A percentile compares a stretch with the other conserved stretches of the same genome.
Evolutionary conservation across 2,329 filamentous ascomycete genomes (phyloP).

Genomic region (Phialophora chinensis): DNA sequence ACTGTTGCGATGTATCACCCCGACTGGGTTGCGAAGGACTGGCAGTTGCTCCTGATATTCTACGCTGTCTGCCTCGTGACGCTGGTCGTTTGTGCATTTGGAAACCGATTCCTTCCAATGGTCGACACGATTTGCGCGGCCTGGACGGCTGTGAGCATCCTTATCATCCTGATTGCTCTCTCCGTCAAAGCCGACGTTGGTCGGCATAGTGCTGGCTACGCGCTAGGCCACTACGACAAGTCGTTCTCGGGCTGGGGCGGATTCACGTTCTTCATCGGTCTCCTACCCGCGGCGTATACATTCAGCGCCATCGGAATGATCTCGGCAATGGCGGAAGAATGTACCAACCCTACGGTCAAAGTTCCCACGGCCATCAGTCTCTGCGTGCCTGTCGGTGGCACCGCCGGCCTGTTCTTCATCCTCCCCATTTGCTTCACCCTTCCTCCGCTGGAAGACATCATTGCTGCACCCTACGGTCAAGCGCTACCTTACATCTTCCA

Average conservation of each 20-base stretch:
- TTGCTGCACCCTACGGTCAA: constrained; percentile 54
- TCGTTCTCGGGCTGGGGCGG: constrained; percentile 63
- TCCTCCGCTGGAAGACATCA: constrained; percentile 54
- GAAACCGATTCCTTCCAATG: constrained; percentile 70
- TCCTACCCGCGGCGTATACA: constrained; percentile 64
- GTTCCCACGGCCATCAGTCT: constrained; percentile 60
- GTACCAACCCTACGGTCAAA: constrained; percentile 58
- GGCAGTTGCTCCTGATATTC: constrained; percentile 75
- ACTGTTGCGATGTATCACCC: constrained; percentile 62
- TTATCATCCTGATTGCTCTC: constrained; percentile 63
- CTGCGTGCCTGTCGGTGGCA: constrained; percentile 60
- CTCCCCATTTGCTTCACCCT: constrained; percentile 61
- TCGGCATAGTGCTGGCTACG: constrained; percentile 58
- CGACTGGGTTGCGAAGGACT: constrained; percentile 59
- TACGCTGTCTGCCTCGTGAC: constrained; percentile 69
- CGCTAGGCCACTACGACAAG: constrained; percentile 64
- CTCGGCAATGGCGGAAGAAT: constrained; percentile 67
- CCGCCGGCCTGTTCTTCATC: constrained; percentile 61
- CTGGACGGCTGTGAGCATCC: constrained; percentile 62
- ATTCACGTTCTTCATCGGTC: constrained; percentile 68
- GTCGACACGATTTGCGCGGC: constrained; percentile 65
- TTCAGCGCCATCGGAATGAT: constrained; percentile 69
- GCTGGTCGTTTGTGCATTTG: constrained; percentile 69
- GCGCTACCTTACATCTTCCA: constrained; percentile 60
- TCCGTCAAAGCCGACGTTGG: constrained; percentile 62